A percentile compares a stretch with the other conserved stretches of the same genome.
These are phyloP conservation scores for Abrus precatorius DNA, from an alignment of 306 rosid species.

Conservation along the genomic window DNA sequence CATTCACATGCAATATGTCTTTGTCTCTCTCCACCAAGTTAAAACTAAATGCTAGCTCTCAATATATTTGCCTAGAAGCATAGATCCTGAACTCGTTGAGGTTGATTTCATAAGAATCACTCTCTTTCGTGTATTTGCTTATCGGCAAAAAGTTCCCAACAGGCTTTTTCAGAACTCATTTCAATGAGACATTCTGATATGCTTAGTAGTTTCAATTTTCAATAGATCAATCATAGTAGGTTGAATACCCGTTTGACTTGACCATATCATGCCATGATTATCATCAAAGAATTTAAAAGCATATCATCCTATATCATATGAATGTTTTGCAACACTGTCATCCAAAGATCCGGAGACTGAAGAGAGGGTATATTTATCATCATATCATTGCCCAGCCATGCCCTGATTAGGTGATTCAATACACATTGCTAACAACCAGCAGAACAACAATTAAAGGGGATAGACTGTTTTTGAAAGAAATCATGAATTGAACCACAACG, in stretches of 20 bases:
- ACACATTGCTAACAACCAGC: background rate
- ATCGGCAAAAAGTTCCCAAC: no score
- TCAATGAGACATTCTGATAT: no score
- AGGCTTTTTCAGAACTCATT: no score
- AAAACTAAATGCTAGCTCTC: no score
- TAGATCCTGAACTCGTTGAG: no score
- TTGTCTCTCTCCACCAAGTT: no score
- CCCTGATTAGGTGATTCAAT: background rate
- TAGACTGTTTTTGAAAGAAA: constrained; percentile 50
- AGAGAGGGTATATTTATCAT: background rate
- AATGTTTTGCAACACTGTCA: background rate
- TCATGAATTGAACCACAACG: constrained; percentile 63
- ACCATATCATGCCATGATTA: background rate
- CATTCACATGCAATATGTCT: no score
- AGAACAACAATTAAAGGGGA: constrained; percentile 2
- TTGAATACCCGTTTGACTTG: background rate
- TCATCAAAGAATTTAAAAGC: background rate
- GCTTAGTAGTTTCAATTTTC: no score
- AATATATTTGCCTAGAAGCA: no score
- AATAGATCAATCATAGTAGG: no score
- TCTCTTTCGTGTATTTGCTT: no score
- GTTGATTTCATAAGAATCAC: no score
- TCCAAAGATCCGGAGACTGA: background rate
- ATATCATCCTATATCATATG: background rate
- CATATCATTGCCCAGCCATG: background rate